Percentiles rank a stretch among this genome's conserved stretches.
phyloP scores from a whole-genome alignment of 108 stramenopile species.

The Fragilaria crotonensis region DNA sequence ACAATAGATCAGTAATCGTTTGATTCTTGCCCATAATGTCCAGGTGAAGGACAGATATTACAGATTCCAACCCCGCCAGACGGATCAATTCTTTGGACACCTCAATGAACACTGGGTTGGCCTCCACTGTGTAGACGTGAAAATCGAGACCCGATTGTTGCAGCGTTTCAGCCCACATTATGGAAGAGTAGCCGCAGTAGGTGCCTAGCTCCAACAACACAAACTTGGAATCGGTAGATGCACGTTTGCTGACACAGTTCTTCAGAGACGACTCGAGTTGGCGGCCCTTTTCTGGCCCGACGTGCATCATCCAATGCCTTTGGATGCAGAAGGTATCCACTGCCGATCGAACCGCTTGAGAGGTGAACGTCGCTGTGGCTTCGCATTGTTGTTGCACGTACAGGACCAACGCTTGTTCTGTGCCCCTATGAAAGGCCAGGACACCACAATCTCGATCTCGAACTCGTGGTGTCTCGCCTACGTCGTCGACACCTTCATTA shows the following conservation, averaged over 20 bases:
- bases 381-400: conserved; percentile 39
- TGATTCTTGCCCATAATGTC: background rate
- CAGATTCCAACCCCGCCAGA: conserved; percentile 43
- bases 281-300: conserved; percentile 73
- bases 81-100: conserved; percentile 53
- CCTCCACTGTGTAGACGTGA: conserved; percentile 63
- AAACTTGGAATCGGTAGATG: conserved; percentile 18
- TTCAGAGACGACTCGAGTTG: conserved; percentile 29
- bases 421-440: conserved; percentile 45
- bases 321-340: conserved; percentile 67
- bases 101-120: conserved; percentile 33
- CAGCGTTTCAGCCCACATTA: conserved; percentile 38
- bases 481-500: conserved; percentile 4
- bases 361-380: conserved; percentile 4
- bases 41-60: conserved; percentile 45
- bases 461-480: background rate
- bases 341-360: conserved; percentile 24
- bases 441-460: conserved; percentile 51
- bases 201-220: conserved; percentile 73
- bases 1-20: conserved; percentile 11
- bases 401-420: conserved; percentile 52
- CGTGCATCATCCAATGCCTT: conserved; percentile 92
- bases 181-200: conserved; percentile 81
- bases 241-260: conserved; percentile 5
- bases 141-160: conserved; percentile 21